Evolutionary conservation across 2,329 filamentous ascomycete genomes (phyloP), one percentile per base, ranked within the genome.

Genomic region (Botrytis paeoniae): DNA sequence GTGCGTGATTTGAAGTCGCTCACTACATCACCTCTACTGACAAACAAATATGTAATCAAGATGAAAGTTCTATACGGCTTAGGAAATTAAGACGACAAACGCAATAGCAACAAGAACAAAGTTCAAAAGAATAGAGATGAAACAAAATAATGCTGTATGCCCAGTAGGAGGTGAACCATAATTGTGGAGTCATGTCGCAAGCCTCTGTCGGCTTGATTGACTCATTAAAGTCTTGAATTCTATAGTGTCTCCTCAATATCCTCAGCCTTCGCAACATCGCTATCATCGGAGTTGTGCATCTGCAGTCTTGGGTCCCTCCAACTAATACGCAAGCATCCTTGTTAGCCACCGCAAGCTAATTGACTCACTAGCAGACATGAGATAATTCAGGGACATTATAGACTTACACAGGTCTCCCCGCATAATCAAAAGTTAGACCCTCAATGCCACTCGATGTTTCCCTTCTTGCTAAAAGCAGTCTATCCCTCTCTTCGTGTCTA

Each of bases 321-420:
- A 9, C 59, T 71, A 57, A 5, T 68, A 20, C 25, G 3, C n/a
- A 54, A 22, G 7, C 25, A 4, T 25, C 8, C 1, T 54, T 25
- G 14, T 68, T 16, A 68, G 64, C 35, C 35, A 57, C 29, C 6
- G 35, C 35, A 32, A 68, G 12, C 3, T 16, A 0, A 0, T 54
- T 6, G 6, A n/a, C 16, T 16, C 0, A 45, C 0, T 35, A 20
- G 29, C 20, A n/a, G 2, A 60, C 6, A 9, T 14, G 32, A 43
- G 4, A 3, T 9, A 32, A 32, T 4, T 4, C 41, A 61, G 2
- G 20, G 35, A 20, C 25, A 45, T n/a, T 14, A 6, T 25, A 18
- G 29, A 54, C 69, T 64, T 54, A 64, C 69, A 71, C 69, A 14
- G 69, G 69, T 51, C 69, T 63, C 25, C 69, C 69, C 20, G 69